Evolutionary conservation across 2,329 filamentous ascomycete species (phyloP), one percentile per base, ranked within the genome.

Genomic region (Cordyceps cateniannulata): DNA sequence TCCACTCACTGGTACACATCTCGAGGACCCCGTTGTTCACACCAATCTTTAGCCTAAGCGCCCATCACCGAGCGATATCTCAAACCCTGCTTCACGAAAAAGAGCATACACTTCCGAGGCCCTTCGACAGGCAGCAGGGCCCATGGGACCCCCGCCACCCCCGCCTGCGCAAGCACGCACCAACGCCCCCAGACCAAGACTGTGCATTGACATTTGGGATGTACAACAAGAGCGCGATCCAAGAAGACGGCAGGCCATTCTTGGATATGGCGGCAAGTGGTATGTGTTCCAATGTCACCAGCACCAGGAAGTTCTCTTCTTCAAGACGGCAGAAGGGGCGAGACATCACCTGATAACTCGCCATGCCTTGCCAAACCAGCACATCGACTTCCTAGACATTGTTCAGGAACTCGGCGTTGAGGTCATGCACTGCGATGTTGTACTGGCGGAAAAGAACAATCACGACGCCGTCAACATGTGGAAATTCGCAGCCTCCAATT

Each of bases 211-310:
- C 9, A 6, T 57, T 3, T 24, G 38, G 27, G 29, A 60, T 9
- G 32, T 60, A 18, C 50, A 48, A 2, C 38, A 47, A 25, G 53
- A 58, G 14, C n/a, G 1, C 4, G 20, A 61, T 7, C 12, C 35
- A 1, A 35, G 29, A 8, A 25, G 22, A 10, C 29, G 53, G 22
- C 60, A 61, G n/a, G 47, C 47, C 5, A 57, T 61, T 27, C 27
- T 57, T 10, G 42, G 22, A 3, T 61, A 50, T 24, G 38, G 47
- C n/a, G 53, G 60, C 16, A 57, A 61, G n/a, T 61, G 53, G 52
- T 61, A 57, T 14, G 60, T 61, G 20, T 61, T 61, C 16, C 47
- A 48, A 14, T 61, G 60, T 20, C 27, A 61, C 38, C 47, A 45
- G 16, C 60, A 61, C n/a, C n/a, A 18, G 16, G 38, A 61, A 3